These are phyloP conservation scores for Sporothrix schenckii DNA, from an alignment of 2,329 filamentous ascomycete species.

Conservation along the genomic window DNA sequence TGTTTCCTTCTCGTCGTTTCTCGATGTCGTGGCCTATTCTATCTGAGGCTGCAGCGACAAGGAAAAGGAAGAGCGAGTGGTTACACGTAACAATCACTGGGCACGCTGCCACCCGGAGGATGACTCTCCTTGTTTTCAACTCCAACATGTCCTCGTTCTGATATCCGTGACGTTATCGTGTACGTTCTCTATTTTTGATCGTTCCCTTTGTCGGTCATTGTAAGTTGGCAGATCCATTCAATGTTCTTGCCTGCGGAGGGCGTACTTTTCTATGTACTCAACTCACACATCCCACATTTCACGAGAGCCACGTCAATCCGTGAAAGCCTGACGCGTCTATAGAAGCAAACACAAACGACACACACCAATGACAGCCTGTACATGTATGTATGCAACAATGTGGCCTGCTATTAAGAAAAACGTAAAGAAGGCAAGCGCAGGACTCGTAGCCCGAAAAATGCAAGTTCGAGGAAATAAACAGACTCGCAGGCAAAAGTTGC, in stretches of 20 bases:
- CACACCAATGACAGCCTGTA: background rate
- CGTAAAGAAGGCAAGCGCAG: no score
- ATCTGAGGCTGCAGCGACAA: constrained; percentile 17
- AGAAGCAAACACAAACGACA: background rate
- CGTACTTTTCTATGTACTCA: no score
- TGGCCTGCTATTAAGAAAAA: constrained; percentile 14
- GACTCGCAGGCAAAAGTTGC: background rate
- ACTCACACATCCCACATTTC: background rate
- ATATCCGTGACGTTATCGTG: background rate
- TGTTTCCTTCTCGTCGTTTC: background rate
- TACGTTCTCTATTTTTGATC: background rate
- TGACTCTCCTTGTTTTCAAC: constrained; percentile 8
- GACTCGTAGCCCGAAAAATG: no score
- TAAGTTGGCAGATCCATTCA: background rate
- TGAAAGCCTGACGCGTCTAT: background rate
- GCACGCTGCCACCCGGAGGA: background rate
- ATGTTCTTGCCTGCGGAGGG: background rate
- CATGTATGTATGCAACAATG: background rate
- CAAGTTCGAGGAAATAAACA: background rate
- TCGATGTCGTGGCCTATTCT: background rate
- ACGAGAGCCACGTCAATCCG: background rate
- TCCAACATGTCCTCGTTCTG: background rate
- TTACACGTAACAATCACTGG: constrained; percentile 1
- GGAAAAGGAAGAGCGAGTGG: background rate
- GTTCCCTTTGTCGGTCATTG: background rate